Evolutionary conservation across 2,329 filamentous ascomycete species (phyloP).

Genomic region (Alternaria solani): DNA sequence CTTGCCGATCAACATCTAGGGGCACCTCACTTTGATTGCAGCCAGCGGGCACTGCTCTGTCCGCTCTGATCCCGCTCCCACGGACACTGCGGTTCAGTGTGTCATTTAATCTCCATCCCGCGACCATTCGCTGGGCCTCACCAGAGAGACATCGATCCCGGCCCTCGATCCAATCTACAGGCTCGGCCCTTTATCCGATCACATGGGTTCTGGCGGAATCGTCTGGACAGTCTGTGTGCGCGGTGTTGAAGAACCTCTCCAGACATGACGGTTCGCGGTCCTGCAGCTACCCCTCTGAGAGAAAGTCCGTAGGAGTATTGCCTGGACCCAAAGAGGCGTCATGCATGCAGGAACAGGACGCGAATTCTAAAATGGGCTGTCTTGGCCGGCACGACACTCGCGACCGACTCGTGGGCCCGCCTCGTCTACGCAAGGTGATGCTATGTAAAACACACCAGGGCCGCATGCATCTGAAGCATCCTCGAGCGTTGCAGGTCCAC

Average conservation of each 20-base stretch:
- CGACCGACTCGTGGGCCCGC: constrained; percentile 28
- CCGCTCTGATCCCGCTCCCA: constrained; percentile 9
- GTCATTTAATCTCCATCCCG: constrained; percentile 8
- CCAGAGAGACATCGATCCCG: background rate
- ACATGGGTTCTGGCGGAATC: background rate
- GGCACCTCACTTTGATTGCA: constrained; percentile 26
- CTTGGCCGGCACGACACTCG: constrained; percentile 23
- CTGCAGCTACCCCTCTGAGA: background rate
- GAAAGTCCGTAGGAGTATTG: constrained; percentile 20
- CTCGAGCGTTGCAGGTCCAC: background rate
- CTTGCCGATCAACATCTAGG: constrained; percentile 16
- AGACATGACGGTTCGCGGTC: background rate
- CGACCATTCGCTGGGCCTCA: background rate
- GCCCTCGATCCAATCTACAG: constrained; percentile 3
- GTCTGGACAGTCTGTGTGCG: background rate
- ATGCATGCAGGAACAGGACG: constrained; percentile 29
- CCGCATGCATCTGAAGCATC: constrained; percentile 24
- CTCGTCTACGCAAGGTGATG: constrained; percentile 21
- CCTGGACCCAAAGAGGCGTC: constrained; percentile 15
- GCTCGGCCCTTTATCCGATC: background rate
- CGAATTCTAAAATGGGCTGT: constrained; percentile 25
- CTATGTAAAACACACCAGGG: constrained; percentile 30
- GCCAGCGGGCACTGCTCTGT: constrained; percentile 4
- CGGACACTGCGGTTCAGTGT: constrained; percentile 9
- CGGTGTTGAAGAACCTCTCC: background rate